Evolutionary conservation across 208 protist genomes (phyloP).

Genomic region (Acanthamoeba healyi): DNA sequence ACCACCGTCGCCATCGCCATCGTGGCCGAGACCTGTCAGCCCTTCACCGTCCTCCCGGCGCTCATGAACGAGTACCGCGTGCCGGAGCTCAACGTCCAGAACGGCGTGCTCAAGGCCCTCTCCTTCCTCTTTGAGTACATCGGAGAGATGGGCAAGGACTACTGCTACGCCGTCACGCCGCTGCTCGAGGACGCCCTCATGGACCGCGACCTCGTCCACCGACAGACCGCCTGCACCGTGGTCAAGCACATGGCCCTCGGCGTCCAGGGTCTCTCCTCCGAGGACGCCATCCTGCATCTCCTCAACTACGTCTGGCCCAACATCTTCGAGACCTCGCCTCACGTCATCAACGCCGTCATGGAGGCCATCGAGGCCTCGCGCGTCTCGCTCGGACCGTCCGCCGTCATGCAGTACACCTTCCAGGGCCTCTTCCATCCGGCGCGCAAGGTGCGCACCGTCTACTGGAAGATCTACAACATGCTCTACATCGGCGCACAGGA

Average conservation of each 20-base stretch:
- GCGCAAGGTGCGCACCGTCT: conserved; percentile 98
- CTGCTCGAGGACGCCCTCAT: conserved; percentile 99
- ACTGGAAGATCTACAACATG: conserved; percentile 99
- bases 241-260: conserved; percentile 95
- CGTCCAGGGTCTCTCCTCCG: conserved; percentile 90
- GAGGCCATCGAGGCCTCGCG: conserved; percentile 98
- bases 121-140: conserved; percentile 99
- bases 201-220: conserved; percentile 98
- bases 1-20: conserved; percentile 99
- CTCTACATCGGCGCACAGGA: conserved; percentile 97
- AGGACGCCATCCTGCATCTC: conserved; percentile 98
- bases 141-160: conserved; percentile 98
- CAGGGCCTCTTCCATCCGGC: conserved; percentile 99
- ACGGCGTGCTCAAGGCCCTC: conserved; percentile 91
- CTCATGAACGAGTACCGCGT: conserved; percentile 99
- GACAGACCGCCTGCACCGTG: conserved; percentile 98
- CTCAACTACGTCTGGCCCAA: conserved; percentile 99
- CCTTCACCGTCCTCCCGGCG: conserved; percentile 99
- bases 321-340: conserved; percentile 99
- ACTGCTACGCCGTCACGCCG: conserved; percentile 98
- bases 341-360: conserved; percentile 98
- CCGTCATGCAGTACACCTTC: conserved; percentile 96
- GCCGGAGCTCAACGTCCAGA: conserved; percentile 98
- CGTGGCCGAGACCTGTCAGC: conserved; percentile 98
- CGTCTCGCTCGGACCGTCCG: conserved; percentile 95